phyloP scores from a whole-genome alignment of 2,329 filamentous ascomycete species.

The Lasiodiplodia gonubiensis region DNA sequence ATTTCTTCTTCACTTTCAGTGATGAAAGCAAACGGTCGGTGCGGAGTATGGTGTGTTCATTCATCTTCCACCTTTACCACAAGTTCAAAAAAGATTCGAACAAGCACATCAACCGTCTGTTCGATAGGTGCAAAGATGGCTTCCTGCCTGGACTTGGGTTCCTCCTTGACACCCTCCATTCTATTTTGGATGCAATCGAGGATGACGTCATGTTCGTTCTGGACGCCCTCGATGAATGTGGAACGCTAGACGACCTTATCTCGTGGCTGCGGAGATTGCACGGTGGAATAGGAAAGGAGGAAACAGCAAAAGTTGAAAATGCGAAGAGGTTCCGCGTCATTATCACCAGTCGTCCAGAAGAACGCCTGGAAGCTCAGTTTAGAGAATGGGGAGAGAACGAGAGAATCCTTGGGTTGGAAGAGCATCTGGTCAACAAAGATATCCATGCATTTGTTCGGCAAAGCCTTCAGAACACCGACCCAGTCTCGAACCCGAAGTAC shows the following conservation, averaged over 20 bases:
- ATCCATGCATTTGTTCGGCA: no score
- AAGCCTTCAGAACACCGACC: no score
- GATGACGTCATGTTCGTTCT: constrained; percentile 33
- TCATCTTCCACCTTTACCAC: constrained; percentile 44
- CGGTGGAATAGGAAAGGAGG: no score
- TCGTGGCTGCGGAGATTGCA: not conserved
- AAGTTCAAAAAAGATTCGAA: not conserved
- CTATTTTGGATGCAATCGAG: constrained; percentile 37
- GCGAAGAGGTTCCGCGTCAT: not conserved
- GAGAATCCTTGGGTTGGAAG: no score
- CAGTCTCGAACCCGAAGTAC: no score
- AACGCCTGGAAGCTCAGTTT: no score
- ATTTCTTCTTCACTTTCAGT: constrained; percentile 46
- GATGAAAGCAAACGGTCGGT: constrained; percentile 41
- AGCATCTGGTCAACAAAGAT: no score
- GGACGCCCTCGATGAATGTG: constrained; percentile 41
- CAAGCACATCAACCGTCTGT: not conserved
- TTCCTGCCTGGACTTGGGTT: constrained; percentile 35
- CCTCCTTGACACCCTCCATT: constrained; percentile 34
- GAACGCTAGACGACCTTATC: not conserved
- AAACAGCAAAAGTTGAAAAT: no score
- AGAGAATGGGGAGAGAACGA: no score
- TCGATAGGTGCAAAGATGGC: constrained; percentile 32
- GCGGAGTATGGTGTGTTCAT: constrained; percentile 45
- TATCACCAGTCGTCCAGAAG: constrained; percentile 3